phyloP scores from a whole-genome alignment of 139 green algal species.

The Picochlorum costavermella region DNA sequence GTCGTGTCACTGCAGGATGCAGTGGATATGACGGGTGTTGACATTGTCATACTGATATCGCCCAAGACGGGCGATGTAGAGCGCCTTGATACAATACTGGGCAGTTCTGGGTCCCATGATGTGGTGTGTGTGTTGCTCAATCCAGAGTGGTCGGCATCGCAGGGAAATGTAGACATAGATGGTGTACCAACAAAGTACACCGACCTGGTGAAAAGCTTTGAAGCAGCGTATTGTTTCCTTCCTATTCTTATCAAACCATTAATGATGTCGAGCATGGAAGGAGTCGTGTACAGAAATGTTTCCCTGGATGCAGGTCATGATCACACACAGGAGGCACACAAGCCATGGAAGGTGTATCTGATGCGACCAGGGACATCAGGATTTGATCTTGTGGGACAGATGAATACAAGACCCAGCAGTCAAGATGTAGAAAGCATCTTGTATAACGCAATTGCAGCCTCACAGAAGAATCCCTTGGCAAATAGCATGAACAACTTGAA shows the following conservation, averaged over 20 bases:
- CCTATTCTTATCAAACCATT: conserved; percentile 24
- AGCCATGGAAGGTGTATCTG: conserved; percentile 22
- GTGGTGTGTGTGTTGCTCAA: conserved; percentile 15
- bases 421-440: conserved; percentile 12
- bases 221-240: conserved; percentile 29
- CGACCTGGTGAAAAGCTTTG: conserved; percentile 15
- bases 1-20: background rate
- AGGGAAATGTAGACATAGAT: background rate
- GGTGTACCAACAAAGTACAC: conserved; percentile 1
- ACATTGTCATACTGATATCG: conserved; percentile 14
- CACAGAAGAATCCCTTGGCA: conserved; percentile 7
- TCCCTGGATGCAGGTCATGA: background rate
- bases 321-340: background rate
- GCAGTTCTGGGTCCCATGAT: background rate
- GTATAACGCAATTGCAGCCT: too few relatives aligned
- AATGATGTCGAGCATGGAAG: conserved; percentile 13
- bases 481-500: conserved; percentile 7
- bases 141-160: conserved; percentile 16
- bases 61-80: conserved; percentile 5
- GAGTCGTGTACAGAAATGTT: conserved; percentile 22
- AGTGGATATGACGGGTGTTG: background rate
- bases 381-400: conserved; percentile 14
- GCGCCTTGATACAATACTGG: conserved; percentile 13
- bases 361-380: background rate
- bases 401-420: conserved; percentile 15